Evolutionary conservation across 2,329 filamentous ascomycete genomes (phyloP).

Genomic region (Parascedosporium putredinis): DNA sequence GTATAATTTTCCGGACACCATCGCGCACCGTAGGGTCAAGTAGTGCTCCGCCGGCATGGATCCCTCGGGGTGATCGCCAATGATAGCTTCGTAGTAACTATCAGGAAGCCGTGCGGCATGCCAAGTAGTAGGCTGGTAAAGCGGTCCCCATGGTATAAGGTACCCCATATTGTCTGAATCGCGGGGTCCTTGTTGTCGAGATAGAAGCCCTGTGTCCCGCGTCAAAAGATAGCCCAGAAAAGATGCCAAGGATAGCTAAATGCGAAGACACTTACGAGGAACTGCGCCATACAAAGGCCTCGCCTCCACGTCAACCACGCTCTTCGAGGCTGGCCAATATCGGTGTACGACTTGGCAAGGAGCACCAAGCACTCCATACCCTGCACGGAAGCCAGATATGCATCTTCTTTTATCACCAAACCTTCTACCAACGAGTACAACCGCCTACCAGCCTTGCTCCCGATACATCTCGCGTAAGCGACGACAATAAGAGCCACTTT

Average conservation of each 20-base stretch:
- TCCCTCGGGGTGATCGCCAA: constrained; percentile 1
- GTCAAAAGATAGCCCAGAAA: too few relatives aligned
- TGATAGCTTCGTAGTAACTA: constrained; percentile 12
- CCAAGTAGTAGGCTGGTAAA: constrained; percentile 33
- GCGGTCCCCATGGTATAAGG: constrained; percentile 24
- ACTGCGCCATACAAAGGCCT: constrained; percentile 28
- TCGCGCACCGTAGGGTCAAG: constrained; percentile 17
- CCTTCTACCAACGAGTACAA: constrained; percentile 26
- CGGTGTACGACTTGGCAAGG: constrained; percentile 30
- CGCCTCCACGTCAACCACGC: constrained; percentile 30
- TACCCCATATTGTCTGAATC: constrained; percentile 16
- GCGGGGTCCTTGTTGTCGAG: constrained; percentile 18
- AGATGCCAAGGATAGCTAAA: not conserved
- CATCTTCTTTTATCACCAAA: constrained; percentile 28
- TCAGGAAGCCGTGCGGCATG: constrained; percentile 20
- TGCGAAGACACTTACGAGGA: constrained; percentile 25
- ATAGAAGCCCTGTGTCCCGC: constrained; percentile 9
- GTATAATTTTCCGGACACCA: constrained; percentile 31
- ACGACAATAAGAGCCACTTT: constrained; percentile 26
- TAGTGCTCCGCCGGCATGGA: constrained; percentile 8
- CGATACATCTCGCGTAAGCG: constrained; percentile 24
- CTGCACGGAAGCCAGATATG: constrained; percentile 26
- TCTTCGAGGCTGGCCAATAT: constrained; percentile 30
- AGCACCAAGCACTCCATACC: constrained; percentile 31
- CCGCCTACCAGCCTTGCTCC: constrained; percentile 20